Conservation (phyloP, 2,329 filamentous ascomycete species). For the Cordyceps javanica region DNA sequence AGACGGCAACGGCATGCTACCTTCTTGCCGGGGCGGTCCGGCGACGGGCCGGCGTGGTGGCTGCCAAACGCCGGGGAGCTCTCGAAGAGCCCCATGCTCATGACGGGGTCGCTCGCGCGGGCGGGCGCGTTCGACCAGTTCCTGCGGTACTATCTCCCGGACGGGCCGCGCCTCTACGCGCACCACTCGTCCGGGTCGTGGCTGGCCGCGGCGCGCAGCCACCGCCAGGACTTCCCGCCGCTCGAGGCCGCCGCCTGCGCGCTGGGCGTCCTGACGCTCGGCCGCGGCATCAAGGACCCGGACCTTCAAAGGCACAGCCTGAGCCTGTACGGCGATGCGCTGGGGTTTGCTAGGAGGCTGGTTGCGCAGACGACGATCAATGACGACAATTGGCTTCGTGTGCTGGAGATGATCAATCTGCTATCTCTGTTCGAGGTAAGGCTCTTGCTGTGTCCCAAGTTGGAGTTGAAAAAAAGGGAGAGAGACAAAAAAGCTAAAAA, state of each 20-base stretch:
- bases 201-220: neutral
- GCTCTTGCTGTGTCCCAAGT: no score
- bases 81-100: neutral
- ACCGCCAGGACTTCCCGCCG: neutral
- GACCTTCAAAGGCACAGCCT: neutral
- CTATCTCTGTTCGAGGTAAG: neutral
- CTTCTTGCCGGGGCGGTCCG: no score
- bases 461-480: no score
- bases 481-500: no score
- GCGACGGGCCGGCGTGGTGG: neutral
- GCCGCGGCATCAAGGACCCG: neutral
- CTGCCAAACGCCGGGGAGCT: neutral
- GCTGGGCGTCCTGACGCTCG: neutral
- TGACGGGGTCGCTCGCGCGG: neutral
- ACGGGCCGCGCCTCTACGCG: neutral
- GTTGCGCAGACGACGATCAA: neutral
- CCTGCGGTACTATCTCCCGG: neutral
- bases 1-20: no score
- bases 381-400: neutral
- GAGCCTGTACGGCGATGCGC: neutral
- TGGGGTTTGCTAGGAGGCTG: neutral
- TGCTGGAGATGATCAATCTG: neutral
- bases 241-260: neutral
- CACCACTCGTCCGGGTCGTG: neutral
- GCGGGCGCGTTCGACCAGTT: neutral